A percentile compares a stretch with the other conserved stretches of the same genome.
phyloP scores from a whole-genome alignment of 2,329 filamentous ascomycete genomes.

The Tolypocladium pustulatum region DNA sequence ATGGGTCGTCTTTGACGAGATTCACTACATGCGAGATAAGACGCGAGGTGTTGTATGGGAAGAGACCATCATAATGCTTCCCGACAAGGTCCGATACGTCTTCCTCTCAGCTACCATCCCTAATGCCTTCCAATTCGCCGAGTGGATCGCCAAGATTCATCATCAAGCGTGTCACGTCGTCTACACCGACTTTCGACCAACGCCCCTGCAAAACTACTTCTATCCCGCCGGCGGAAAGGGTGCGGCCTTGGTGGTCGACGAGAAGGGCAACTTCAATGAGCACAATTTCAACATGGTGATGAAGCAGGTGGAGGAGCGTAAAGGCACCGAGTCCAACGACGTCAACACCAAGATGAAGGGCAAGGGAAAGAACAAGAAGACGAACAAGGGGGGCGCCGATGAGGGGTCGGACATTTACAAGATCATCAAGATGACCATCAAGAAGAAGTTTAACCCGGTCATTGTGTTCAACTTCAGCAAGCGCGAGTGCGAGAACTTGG shows the following conservation, averaged over 20 bases:
- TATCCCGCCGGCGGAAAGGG: constrained; percentile 89
- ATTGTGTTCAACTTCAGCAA: constrained; percentile 99
- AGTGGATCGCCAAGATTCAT: constrained; percentile 98
- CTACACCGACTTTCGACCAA: constrained; percentile 96
- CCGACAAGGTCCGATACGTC: constrained; percentile 97
- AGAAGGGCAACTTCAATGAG: constrained; percentile 92
- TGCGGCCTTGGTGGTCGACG: constrained; percentile 89
- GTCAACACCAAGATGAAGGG: constrained; percentile 71
- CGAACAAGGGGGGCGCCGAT: constrained; percentile 74
- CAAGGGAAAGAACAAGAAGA: constrained; percentile 84
- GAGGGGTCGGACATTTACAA: constrained; percentile 78
- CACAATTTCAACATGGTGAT: constrained; percentile 97
- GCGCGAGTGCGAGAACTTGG: constrained; percentile 85
- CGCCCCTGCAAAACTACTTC: constrained; percentile 94
- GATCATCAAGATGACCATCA: constrained; percentile 98
- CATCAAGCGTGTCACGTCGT: constrained; percentile 97
- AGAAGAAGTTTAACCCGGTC: constrained; percentile 93
- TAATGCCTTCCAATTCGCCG: constrained; percentile 97
- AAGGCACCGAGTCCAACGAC: constrained; percentile 74
- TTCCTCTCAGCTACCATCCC: constrained; percentile 97
- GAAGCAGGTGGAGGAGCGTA: constrained; percentile 77
- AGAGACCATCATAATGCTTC: constrained; percentile 94
- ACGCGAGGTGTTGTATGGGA: constrained; percentile 95
- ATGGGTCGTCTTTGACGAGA: constrained; percentile 98
- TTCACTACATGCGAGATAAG: constrained; percentile 97